phyloP scores from a whole-genome alignment of 2,329 filamentous ascomycete genomes.

The Colletotrichum zoysiae region DNA sequence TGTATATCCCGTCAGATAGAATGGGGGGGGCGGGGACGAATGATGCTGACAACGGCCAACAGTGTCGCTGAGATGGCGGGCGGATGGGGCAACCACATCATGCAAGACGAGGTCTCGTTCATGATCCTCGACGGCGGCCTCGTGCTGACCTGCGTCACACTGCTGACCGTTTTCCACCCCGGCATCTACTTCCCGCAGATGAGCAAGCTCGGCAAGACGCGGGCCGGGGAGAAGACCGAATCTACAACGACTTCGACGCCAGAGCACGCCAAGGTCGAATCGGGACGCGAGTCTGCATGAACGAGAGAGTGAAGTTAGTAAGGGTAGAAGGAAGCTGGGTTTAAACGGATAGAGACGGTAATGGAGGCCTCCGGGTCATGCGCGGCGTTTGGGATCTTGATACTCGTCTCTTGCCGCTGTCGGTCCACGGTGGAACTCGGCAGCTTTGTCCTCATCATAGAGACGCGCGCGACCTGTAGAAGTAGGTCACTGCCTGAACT shows the following conservation, averaged over 20 bases:
- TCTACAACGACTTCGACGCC: slow-evolving; percentile 25
- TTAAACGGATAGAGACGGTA: neutral
- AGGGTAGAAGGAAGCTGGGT: too few relatives aligned
- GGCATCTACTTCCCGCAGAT: slow-evolving; percentile 69
- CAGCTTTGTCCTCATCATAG: neutral
- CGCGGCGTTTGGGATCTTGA: neutral
- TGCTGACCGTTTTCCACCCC: slow-evolving; percentile 67
- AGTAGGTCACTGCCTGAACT: neutral
- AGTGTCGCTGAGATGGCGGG: slow-evolving; percentile 74
- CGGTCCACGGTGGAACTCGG: neutral
- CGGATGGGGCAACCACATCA: slow-evolving; percentile 73
- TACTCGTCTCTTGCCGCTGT: neutral
- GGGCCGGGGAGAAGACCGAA: slow-evolving; percentile 43
- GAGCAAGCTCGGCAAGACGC: slow-evolving; percentile 48
- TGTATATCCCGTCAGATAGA: neutral
- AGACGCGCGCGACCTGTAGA: neutral
- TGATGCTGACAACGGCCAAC: slow-evolving; percentile 1
- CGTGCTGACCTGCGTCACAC: slow-evolving; percentile 61
- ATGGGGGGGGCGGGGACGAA: neutral
- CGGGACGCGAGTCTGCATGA: slow-evolving; percentile 28
- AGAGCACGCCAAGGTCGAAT: slow-evolving; percentile 36
- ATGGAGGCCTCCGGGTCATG: too few relatives aligned
- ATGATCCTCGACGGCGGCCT: slow-evolving; percentile 68
- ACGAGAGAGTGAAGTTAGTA: neutral
- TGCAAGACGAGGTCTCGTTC: slow-evolving; percentile 72